Conservation (phyloP, 208 protist species). For the Trypanosomatidae sp. region DNA sequence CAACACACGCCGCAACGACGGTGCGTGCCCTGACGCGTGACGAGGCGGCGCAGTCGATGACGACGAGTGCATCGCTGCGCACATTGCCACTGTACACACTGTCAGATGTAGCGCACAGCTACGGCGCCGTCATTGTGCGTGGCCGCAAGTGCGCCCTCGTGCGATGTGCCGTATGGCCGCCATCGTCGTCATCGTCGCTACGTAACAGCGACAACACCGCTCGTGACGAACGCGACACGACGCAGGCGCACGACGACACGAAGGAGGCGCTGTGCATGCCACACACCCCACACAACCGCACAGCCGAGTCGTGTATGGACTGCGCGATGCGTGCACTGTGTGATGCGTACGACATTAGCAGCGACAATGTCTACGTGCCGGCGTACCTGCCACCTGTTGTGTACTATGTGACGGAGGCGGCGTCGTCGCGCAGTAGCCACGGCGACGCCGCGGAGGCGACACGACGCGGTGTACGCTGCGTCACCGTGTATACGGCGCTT, state of each 20-base stretch:
- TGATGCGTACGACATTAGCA: constrained; percentile 63
- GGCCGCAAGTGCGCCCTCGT: constrained; percentile 76
- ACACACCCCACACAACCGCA: constrained; percentile 10
- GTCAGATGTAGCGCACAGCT: constrained; percentile 34
- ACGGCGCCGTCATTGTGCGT: constrained; percentile 60
- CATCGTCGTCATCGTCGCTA: background rate
- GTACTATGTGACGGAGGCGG: constrained; percentile 17
- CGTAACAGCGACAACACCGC: background rate
- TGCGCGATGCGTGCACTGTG: constrained; percentile 62
- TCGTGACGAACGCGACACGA: background rate
- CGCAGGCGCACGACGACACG: background rate
- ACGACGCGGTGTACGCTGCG: constrained; percentile 16
- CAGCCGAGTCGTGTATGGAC: constrained; percentile 27
- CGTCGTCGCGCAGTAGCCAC: background rate
- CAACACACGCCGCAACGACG: constrained; percentile 5
- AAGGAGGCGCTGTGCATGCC: constrained; percentile 21
- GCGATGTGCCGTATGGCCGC: constrained; percentile 3
- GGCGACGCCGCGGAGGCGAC: background rate
- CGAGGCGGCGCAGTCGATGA: constrained; percentile 48
- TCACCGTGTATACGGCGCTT: constrained; percentile 45
- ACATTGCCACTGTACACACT: constrained; percentile 37
- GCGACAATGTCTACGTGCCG: constrained; percentile 70
- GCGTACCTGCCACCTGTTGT: constrained; percentile 44
- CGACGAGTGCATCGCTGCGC: constrained; percentile 24
- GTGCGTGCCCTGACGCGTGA: constrained; percentile 29